A percentile compares a stretch with the other conserved stretches of the same genome.
phyloP scores from a whole-genome alignment of 148 eudicot species.

The Persicaria maculosa region DNA sequence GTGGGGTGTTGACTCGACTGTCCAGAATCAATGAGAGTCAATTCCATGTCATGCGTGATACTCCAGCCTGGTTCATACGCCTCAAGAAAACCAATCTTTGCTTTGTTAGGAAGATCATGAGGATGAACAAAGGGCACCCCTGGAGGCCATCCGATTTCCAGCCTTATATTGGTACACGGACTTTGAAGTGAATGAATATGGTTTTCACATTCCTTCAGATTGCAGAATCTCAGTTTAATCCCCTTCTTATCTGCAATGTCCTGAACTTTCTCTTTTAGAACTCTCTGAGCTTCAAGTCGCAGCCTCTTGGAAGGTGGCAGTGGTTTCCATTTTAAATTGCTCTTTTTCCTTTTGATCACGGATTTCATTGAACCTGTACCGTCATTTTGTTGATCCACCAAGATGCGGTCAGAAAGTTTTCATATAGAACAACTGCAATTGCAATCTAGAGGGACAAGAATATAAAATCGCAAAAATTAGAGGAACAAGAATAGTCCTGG shows the following conservation, averaged over 20 bases:
- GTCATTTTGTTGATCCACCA: slow-evolving; percentile 82
- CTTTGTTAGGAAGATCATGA: slow-evolving; percentile 98
- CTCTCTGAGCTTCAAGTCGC: slow-evolving; percentile 96
- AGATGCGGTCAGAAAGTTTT: slow-evolving; percentile 74
- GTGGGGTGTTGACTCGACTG: slow-evolving; percentile 53
- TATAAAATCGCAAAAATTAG: not conserved
- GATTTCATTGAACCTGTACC: slow-evolving; percentile 92
- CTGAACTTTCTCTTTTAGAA: slow-evolving; percentile 96
- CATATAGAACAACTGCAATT: slow-evolving; percentile 38
- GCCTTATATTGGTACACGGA: slow-evolving; percentile 81
- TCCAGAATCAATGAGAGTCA: slow-evolving; percentile 67
- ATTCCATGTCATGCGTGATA: slow-evolving; percentile 81
- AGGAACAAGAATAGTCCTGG: not conserved
- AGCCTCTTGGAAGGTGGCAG: slow-evolving; percentile 97
- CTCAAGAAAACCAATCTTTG: slow-evolving; percentile 93
- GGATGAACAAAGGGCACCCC: slow-evolving; percentile 99
- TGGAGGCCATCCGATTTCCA: slow-evolving; percentile 97
- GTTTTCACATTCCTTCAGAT: slow-evolving; percentile 81
- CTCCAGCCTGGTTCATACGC: slow-evolving; percentile 99
- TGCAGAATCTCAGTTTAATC: slow-evolving; percentile 87
- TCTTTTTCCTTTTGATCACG: slow-evolving; percentile 59
- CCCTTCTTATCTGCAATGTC: slow-evolving; percentile 99
- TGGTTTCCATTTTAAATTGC: slow-evolving; percentile 61
- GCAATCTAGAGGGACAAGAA: slow-evolving; percentile 10
- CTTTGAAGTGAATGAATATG: slow-evolving; percentile 77